Conservation (phyloP, 106 monocot species). For the Dendrobium chrysotoxum region DNA sequence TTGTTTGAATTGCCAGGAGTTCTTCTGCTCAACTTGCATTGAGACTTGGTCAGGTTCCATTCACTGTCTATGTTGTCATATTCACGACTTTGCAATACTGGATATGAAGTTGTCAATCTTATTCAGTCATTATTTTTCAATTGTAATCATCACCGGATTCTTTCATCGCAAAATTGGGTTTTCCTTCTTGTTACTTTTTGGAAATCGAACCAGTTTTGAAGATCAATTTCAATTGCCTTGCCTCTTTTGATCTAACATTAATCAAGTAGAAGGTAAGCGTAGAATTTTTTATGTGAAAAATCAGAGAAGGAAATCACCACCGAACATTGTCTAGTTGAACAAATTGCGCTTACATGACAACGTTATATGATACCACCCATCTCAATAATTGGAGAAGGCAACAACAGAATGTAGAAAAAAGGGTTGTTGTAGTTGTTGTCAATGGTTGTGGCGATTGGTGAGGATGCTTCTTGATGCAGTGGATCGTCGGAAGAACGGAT, state of each 20-base stretch:
- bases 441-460: background rate
- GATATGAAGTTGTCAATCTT: background rate
- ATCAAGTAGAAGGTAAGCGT: background rate
- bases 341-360: background rate
- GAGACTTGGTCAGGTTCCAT: constrained; percentile 9
- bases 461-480: too few species aligned
- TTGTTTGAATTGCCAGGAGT: background rate
- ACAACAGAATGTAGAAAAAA: background rate
- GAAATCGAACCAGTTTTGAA: background rate
- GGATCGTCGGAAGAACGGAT: too few species aligned
- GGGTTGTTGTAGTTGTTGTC: background rate
- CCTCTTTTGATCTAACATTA: background rate
- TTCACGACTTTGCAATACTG: background rate
- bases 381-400: too few species aligned
- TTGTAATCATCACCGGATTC: background rate
- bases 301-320: background rate
- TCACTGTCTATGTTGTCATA: background rate
- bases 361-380: background rate
- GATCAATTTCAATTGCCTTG: background rate
- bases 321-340: background rate
- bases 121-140: background rate
- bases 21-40: constrained; percentile 4
- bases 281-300: background rate
- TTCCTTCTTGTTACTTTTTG: background rate
- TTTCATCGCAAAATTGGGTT: background rate